Base-by-base conservation (phyloP, 148 eudicot species). In the Spergularia bocconei region DNA sequence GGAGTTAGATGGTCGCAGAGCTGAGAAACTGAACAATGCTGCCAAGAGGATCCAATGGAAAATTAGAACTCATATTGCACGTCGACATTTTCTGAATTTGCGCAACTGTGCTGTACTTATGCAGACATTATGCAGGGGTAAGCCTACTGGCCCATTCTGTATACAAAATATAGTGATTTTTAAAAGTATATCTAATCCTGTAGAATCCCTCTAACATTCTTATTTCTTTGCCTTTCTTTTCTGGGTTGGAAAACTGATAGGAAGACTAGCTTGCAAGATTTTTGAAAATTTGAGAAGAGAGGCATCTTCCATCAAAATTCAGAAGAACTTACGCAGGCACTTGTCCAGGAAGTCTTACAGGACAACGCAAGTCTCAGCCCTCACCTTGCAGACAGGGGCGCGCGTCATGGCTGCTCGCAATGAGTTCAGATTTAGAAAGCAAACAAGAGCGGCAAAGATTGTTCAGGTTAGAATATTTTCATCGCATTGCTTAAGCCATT, bases 121-220 rank as follows among this genome's bases (percentile, higher is more conserved):
- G 55, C 99, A 95, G 82, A 83, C 93, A 63, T 47, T 73, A 23
- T 89, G 89, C 63, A 86, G 99, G 80, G 91, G 99, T 95, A 77
- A 53, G 91, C 71, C 53, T 76, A 58, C 51, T 33, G 55, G 50
- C 15, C 64, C 78, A 55, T 67, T 67, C 62, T 80, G 55, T 62
- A n/a, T 60, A 56, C 77, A 67, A 68, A 39, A 47, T 71, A 66
- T 51, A 20, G 41, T 16, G 51, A 19, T 69, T 41, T 67, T 19
- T 19, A 67, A 65, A 51, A 62, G 25, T 5, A 61, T 47, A 19
- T 75, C 17, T 50, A 13, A 7, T 74, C 36, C 36, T 29, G 36
- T 29, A 29, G 17, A 33, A 14, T 81, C 21, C 58, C 41, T 75
- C 82, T 72, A n/a, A 81, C 68, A 15, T 61, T 60, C 63, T 41